Percentiles rank a stretch among this genome's conserved stretches.
phyloP scores from a whole-genome alignment of 2,329 filamentous ascomycete species.

The Verticillium nonalfalfae region DNA sequence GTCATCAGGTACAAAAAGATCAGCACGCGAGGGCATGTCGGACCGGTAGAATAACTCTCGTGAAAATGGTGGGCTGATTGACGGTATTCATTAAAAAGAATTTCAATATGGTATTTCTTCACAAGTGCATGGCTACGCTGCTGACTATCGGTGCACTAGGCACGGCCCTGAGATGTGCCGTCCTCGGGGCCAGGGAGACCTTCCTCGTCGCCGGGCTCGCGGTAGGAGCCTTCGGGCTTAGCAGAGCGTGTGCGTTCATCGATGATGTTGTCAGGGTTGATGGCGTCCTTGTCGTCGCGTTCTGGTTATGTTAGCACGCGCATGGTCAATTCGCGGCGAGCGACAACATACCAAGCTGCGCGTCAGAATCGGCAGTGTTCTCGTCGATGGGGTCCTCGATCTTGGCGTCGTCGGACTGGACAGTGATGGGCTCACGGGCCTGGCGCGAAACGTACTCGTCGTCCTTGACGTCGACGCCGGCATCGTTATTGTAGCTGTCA shows the following conservation, averaged over 20 bases:
- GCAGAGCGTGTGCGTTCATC: conserved; percentile 25
- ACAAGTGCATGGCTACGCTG: no score
- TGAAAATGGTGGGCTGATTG: not conserved
- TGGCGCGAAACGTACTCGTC: conserved; percentile 24
- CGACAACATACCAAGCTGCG: conserved; percentile 23
- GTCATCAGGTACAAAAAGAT: conserved; percentile 33
- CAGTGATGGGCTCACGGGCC: conserved; percentile 22
- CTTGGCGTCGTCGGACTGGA: conserved; percentile 22
- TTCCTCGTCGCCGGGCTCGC: conserved; percentile 27
- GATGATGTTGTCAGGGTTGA: conserved; percentile 29
- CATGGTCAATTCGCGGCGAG: fast-evolving
- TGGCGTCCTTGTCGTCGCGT: conserved; percentile 28
- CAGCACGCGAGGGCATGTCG: not conserved
- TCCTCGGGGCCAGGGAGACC: conserved; percentile 1
- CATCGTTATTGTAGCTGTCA: conserved; percentile 4
- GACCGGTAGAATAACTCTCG: not conserved
- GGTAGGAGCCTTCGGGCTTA: conserved; percentile 17
- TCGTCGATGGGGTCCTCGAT: conserved; percentile 25
- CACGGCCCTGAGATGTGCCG: not conserved
- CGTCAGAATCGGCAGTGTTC: conserved; percentile 22
- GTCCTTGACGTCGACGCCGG: conserved; percentile 2
- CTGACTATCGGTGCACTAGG: not conserved
- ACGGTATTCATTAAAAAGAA: no score
- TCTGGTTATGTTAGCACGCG: conserved; percentile 9
- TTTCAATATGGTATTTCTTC: not conserved